A percentile compares a stretch with the other conserved stretches of the same genome.
Conservation (phyloP, 768 basidiomycete species). For the Phaeotremella skinneri region DNA sequence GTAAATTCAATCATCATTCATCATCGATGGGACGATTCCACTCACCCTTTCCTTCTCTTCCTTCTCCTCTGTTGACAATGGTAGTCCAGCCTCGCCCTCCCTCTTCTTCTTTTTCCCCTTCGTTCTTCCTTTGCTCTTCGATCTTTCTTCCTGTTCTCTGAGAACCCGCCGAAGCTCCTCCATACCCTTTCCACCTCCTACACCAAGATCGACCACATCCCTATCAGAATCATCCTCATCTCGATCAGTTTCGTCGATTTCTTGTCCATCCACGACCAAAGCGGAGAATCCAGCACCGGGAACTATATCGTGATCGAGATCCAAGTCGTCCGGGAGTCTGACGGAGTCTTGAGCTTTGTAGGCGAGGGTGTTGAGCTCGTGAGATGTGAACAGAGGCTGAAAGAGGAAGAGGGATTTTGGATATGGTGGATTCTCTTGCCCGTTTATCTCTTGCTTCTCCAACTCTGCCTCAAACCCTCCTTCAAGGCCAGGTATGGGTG, state of each 20-base stretch:
- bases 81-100: slow-evolving; percentile 31
- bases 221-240: slow-evolving; percentile 33
- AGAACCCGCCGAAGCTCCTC: slow-evolving; percentile 45
- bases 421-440: slow-evolving; percentile 59
- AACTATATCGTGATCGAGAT: slow-evolving; percentile 82
- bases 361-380: slow-evolving; percentile 85
- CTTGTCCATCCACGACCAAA: slow-evolving; percentile 4
- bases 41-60: slow-evolving; percentile 63
- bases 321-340: slow-evolving; percentile 74
- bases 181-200: slow-evolving; percentile 46
- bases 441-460: slow-evolving; percentile 11
- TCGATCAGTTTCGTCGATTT: slow-evolving; percentile 22
- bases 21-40: too few species aligned
- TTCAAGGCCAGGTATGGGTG: slow-evolving; percentile 37
- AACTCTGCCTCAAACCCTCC: slow-evolving; percentile 51
- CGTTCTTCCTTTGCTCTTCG: slow-evolving; percentile 37
- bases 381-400: slow-evolving; percentile 68
- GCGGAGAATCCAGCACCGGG: slow-evolving; percentile 51
- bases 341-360: slow-evolving; percentile 75
- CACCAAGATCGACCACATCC: slow-evolving; percentile 48
- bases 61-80: slow-evolving; percentile 51
- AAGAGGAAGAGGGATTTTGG: slow-evolving; percentile 89
- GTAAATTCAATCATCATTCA: slow-evolving; percentile 9
- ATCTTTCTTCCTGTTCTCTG: slow-evolving; percentile 50
- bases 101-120: slow-evolving; percentile 54